Evolutionary conservation across 176 grass and related monocot genomes (phyloP).

Genomic region (Stipa capillata): DNA sequence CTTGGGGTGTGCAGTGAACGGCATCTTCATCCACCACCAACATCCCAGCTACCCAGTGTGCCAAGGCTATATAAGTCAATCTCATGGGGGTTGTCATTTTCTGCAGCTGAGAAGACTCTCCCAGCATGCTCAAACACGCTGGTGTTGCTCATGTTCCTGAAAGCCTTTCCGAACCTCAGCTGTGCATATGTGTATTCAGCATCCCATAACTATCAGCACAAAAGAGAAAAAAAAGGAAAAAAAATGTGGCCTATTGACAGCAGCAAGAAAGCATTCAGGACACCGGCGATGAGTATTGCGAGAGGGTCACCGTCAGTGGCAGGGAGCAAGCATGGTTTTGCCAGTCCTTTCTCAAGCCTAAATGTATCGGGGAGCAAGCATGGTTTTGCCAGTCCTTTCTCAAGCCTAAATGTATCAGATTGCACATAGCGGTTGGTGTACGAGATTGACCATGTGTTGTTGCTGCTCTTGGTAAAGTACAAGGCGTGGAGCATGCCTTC

Average conservation of each 20-base stretch:
- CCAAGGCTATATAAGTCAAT: slow-evolving; percentile 1
- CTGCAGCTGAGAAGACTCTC: not conserved
- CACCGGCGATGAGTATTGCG: not conserved
- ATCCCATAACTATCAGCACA: not conserved
- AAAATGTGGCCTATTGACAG: not conserved
- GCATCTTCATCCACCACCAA: slow-evolving; percentile 19
- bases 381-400: not conserved
- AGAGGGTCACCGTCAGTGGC: not conserved
- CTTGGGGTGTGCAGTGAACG: slow-evolving; percentile 15
- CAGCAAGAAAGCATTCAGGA: not conserved
- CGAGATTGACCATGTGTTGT: not conserved
- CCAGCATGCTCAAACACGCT: slow-evolving; percentile 29
- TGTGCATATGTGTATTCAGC: not conserved
- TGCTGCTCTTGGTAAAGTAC: not conserved
- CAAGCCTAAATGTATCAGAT: not conserved
- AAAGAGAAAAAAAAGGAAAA: not conserved
- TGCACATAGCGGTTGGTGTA: slow-evolving; percentile 12
- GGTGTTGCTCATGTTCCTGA: slow-evolving; percentile 26
- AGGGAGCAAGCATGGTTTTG: slow-evolving; percentile 19
- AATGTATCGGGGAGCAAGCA: slow-evolving; percentile 16
- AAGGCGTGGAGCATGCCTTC: slow-evolving; percentile 15
- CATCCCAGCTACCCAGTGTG: slow-evolving; percentile 6
- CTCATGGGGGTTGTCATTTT: slow-evolving; percentile 25
- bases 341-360: not conserved
- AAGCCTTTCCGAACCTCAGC: slow-evolving; percentile 17